These are phyloP conservation scores for Fusarium circinatum DNA, from an alignment of 2,329 filamentous ascomycete genomes.

Conservation along the genomic window DNA sequence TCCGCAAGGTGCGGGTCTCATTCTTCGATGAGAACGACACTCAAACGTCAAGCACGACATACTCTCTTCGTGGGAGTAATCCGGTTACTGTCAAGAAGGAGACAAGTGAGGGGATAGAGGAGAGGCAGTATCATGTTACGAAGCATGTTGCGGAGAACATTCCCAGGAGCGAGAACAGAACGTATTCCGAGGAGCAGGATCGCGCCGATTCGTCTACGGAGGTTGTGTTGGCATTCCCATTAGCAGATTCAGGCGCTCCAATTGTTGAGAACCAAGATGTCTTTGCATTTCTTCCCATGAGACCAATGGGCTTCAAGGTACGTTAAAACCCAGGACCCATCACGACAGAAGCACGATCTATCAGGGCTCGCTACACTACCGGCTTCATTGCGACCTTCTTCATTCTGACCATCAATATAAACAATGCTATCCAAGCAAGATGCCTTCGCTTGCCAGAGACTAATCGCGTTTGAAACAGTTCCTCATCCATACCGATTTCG, in stretches of 20 bases:
- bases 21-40: slow-evolving; percentile 41
- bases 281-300: slow-evolving; percentile 60
- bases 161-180: slow-evolving; percentile 49
- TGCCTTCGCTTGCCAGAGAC: not conserved
- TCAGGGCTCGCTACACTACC: not conserved
- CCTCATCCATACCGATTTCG: slow-evolving; percentile 62
- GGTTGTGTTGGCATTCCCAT: slow-evolving; percentile 59
- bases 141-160: slow-evolving; percentile 44
- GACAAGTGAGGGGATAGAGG: not conserved
- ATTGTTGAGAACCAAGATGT: slow-evolving; percentile 53
- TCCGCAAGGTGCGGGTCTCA: slow-evolving; percentile 47
- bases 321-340: not conserved
- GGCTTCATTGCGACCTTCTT: not conserved
- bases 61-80: slow-evolving; percentile 22
- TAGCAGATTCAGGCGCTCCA: slow-evolving; percentile 47
- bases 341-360: not conserved
- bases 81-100: slow-evolving; percentile 13
- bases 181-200: slow-evolving; percentile 43
- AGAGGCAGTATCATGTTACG: slow-evolving; percentile 44
- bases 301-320: slow-evolving; percentile 55
- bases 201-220: slow-evolving; percentile 44
- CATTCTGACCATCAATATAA: not conserved
- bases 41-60: not conserved
- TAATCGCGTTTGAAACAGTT: slow-evolving; percentile 48
- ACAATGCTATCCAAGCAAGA: not conserved